A percentile compares a stretch with the other conserved stretches of the same genome.
These are phyloP conservation scores for Camellia lanceoleosa DNA, from an alignment of 148 eudicot genomes.

Conservation along the genomic window DNA sequence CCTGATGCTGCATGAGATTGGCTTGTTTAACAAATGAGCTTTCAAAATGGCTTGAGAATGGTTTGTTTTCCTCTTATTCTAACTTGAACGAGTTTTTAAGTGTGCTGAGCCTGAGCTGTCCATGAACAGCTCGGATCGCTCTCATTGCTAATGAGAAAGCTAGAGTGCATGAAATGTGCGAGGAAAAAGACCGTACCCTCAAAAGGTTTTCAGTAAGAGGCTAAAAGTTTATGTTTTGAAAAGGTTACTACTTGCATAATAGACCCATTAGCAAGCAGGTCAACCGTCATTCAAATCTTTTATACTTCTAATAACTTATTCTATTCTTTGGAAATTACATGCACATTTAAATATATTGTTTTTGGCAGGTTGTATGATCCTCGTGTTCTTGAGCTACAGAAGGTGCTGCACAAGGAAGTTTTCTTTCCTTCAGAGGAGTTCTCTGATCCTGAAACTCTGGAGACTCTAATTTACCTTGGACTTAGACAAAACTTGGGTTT, in stretches of 20 bases:
- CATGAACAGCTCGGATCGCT: not conserved
- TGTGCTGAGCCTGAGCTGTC: conserved; percentile 4
- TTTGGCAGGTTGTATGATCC: conserved; percentile 91
- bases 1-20: not conserved
- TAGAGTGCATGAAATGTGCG: conserved; percentile 7
- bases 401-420: conserved; percentile 59
- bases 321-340: not conserved
- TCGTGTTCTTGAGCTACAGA: conserved; percentile 68
- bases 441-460: conserved; percentile 68
- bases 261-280: not conserved
- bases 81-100: not conserved
- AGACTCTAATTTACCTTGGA: conserved; percentile 67
- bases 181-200: not conserved
- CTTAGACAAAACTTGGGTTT: conserved; percentile 61
- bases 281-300: not conserved
- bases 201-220: conserved; percentile 2
- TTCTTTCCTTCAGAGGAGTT: conserved; percentile 85
- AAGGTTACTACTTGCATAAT: not conserved
- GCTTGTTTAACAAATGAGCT: not conserved
- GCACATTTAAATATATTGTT: conserved; percentile 2
- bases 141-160: not conserved
- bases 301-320: not conserved
- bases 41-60: not conserved
- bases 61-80: not conserved
- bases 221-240: not conserved